Evolutionary conservation across 1,284 basidiomycete species (phyloP).

Genomic region (Wolfiporia cocos): DNA sequence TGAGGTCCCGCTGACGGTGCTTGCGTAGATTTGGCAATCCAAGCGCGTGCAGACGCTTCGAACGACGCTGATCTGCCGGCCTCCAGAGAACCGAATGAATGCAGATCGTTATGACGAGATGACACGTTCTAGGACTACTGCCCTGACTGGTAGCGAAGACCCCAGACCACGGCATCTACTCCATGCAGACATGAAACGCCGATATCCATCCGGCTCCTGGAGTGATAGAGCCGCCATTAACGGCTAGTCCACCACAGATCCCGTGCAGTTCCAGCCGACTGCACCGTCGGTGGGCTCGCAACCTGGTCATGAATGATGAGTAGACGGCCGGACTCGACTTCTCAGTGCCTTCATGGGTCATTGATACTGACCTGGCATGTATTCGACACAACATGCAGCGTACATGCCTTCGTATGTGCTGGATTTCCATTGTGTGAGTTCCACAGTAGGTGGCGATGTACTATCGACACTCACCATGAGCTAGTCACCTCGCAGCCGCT

Average conservation of each 20-base stretch:
- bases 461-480: background rate
- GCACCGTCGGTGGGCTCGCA: background rate
- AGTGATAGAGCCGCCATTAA: too few relatives aligned
- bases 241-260: background rate
- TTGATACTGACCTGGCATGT: background rate
- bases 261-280: conserved; percentile 1
- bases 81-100: background rate
- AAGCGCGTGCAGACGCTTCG: too few relatives aligned
- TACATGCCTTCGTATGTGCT: background rate
- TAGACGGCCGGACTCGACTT: background rate
- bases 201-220: too few relatives aligned
- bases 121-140: background rate
- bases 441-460: background rate
- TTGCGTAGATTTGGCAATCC: too few relatives aligned
- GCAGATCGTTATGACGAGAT: background rate
- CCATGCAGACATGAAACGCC: too few relatives aligned
- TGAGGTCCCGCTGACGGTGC: too few relatives aligned
- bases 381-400: background rate
- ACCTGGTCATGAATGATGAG: background rate
- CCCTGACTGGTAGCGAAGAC: too few relatives aligned
- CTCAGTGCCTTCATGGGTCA: background rate
- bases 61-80: background rate
- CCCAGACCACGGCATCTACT: too few relatives aligned
- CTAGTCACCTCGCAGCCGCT: conserved; percentile 1
- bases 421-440: background rate